phyloP scores from a whole-genome alignment of 768 basidiomycete species.

The Gyrodon lividus region DNA sequence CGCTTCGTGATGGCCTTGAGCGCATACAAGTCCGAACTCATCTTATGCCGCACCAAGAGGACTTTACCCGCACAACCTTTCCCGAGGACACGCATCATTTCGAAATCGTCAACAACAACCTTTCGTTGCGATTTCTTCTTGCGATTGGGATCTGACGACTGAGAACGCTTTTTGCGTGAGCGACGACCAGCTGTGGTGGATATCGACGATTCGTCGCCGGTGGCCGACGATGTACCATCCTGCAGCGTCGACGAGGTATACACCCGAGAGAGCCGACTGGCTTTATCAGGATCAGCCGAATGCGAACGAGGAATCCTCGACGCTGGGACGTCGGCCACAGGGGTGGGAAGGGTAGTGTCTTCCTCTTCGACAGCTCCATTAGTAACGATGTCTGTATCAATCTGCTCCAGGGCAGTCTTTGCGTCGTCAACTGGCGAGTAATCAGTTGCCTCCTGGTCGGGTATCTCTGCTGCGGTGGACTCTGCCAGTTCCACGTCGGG shows the following conservation, averaged over 20 bases:
- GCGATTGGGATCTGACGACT: conserved; percentile 48
- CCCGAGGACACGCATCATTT: conserved; percentile 94
- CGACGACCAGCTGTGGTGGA: conserved; percentile 50
- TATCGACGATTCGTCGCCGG: conserved; percentile 72
- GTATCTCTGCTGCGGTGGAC: conserved; percentile 21
- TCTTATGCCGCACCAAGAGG: conserved; percentile 82
- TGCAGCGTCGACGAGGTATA: conserved; percentile 53
- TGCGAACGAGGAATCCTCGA: conserved; percentile 71
- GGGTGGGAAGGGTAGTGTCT: conserved; percentile 35
- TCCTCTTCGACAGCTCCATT: conserved; percentile 28
- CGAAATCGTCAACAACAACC: conserved; percentile 87
- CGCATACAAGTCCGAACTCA: conserved; percentile 72
- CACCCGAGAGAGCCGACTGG: conserved; percentile 55
- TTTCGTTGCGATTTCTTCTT: conserved; percentile 60
- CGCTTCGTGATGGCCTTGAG: conserved; percentile 98
- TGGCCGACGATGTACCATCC: conserved; percentile 53
- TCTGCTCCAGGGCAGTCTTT: conserved; percentile 7
- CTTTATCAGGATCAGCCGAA: conserved; percentile 74
- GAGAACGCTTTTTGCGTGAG: conserved; percentile 54
- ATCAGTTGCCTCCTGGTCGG: conserved; percentile 20
- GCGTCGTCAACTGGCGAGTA: conserved; percentile 7
- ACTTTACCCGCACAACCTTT: conserved; percentile 99
- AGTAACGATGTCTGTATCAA: conserved; percentile 23
- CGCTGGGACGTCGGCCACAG: conserved; percentile 35
- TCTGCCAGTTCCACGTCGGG: conserved; percentile 10